Conservation (phyloP, 2,329 filamentous ascomycete genomes). For the Nemania abortiva region DNA sequence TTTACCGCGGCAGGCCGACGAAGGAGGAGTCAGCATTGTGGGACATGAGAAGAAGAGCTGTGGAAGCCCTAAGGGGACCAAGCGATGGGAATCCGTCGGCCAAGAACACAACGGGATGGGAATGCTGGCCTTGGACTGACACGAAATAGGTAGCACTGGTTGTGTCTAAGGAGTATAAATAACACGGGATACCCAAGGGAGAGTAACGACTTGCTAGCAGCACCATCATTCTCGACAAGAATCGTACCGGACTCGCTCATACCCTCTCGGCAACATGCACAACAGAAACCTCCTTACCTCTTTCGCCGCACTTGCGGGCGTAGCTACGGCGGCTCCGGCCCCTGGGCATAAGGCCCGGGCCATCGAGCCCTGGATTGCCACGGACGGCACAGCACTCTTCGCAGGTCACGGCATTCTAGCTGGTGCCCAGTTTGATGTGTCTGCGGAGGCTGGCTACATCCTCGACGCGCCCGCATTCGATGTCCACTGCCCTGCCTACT, state of each 20-base stretch:
- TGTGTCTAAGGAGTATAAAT: neutral
- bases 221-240: neutral
- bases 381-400: neutral
- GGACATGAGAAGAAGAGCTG: neutral
- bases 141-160: no score
- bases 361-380: constrained; percentile 3
- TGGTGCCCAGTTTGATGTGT: neutral
- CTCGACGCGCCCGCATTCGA: constrained; percentile 7
- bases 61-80: neutral
- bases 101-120: neutral
- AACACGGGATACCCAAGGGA: neutral
- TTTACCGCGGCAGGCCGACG: neutral
- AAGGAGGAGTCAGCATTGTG: constrained; percentile 1
- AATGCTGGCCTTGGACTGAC: no score
- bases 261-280: constrained; percentile 14
- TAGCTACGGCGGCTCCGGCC: constrained; percentile 11
- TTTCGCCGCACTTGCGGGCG: constrained; percentile 15
- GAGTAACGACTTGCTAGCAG: neutral
- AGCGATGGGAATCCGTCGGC: neutral
- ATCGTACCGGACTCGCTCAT: neutral
- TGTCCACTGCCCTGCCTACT: constrained; percentile 8
- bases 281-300: constrained; percentile 6
- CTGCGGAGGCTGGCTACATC: constrained; percentile 6
- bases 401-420: neutral
- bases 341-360: constrained; percentile 8